Evolutionary conservation across 2,329 filamentous ascomycete species (phyloP), one percentile per base, ranked within the genome.

Genomic region (Ilyonectria robusta): DNA sequence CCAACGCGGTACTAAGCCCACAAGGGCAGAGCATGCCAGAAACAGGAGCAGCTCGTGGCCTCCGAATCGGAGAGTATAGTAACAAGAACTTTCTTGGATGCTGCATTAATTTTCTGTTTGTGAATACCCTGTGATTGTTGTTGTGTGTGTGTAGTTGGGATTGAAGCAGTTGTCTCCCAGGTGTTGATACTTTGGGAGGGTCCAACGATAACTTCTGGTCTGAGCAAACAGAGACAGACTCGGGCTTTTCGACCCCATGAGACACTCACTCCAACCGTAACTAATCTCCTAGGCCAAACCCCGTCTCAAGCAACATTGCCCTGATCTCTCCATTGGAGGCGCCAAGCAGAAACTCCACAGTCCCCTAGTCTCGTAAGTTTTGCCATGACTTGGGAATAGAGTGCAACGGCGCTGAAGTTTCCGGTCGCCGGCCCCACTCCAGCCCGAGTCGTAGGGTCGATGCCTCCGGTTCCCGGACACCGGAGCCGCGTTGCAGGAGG

Each of bases 21-120:
- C 50, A 53, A 21, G 33, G 17, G 50, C 50, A 19, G 50, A 53
- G 50, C 50, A 53, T 37, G 50, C 29, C 50, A 53, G n/a, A 53
- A 35, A 53, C 26, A 35, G 19, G 33, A 33, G 50, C 50, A 23
- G n/a, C 50, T 53, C 50, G 10, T 53, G 3, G n/a, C n/a, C 50
- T 53, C 48, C 29, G 33, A 9, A 42, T 15, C 19, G 50, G 31
- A 35, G 50, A 35, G 31, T 11, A 21, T 53, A 53, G 50, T 53
- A 53, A 53, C 50, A 53, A 21, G 29, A 21, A 21, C 15, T 53
- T 23, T 53, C 31, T 53, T 51, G 48, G 29, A 10, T 53, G 50
- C 50, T 53, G 21, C 17, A 35, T 6, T 23, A 1, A 33, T 2
- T 13, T 15, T 6, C 17, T 33, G 31, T 9, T 31, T 6, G 6